Conservation (phyloP, 2,329 filamentous ascomycete species). For the Fusarium sterilihyphosum region DNA sequence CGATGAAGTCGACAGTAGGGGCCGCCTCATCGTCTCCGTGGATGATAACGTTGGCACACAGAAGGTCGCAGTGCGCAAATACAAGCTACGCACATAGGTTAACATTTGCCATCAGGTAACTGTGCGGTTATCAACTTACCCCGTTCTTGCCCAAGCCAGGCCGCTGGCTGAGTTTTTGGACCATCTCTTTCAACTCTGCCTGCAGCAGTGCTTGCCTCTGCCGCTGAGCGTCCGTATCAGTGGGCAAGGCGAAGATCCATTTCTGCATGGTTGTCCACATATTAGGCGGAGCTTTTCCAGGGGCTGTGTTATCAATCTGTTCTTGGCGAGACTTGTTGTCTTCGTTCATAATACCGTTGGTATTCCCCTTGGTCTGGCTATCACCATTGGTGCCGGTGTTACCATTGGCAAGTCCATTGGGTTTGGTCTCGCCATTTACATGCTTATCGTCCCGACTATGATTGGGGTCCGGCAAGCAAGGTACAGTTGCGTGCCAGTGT, state of each 20-base stretch:
- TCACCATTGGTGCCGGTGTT: slow-evolving; percentile 47
- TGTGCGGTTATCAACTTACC: slow-evolving; percentile 58
- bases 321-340: slow-evolving; percentile 48
- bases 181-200: slow-evolving; percentile 76
- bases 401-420: slow-evolving; percentile 23
- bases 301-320: slow-evolving; percentile 63
- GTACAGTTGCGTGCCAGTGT: slow-evolving; percentile 87
- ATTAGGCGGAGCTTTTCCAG: slow-evolving; percentile 80
- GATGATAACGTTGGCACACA: slow-evolving; percentile 97
- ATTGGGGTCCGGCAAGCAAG: slow-evolving; percentile 58
- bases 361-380: slow-evolving; percentile 45
- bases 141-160: slow-evolving; percentile 80
- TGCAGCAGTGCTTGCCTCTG: slow-evolving; percentile 75
- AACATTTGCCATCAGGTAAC: slow-evolving; percentile 11
- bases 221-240: slow-evolving; percentile 73
- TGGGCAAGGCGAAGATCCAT: slow-evolving; percentile 90
- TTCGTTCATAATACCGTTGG: slow-evolving; percentile 41
- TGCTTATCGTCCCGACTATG: slow-evolving; percentile 31
- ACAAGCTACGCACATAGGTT: slow-evolving; percentile 68
- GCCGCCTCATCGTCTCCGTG: slow-evolving; percentile 55
- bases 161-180: slow-evolving; percentile 77
- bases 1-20: slow-evolving; percentile 78
- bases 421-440: slow-evolving; percentile 51
- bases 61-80: slow-evolving; percentile 93
- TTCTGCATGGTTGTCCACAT: slow-evolving; percentile 96